These are phyloP conservation scores for Solanum hybrid DNA, from an alignment of 305 asterid genomes.

Conservation along the genomic window DNA sequence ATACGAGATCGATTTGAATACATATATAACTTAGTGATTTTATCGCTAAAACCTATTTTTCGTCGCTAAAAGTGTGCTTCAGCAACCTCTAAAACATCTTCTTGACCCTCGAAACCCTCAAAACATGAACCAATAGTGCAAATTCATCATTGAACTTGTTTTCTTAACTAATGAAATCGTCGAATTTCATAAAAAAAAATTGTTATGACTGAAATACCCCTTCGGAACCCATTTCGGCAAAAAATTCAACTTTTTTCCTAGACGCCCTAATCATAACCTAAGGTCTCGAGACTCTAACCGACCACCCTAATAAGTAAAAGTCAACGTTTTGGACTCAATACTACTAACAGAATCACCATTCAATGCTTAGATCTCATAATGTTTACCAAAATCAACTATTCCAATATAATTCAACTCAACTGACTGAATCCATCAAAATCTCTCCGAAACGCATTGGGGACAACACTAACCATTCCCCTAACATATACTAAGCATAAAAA, in stretches of 20 bases:
- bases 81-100: neutral
- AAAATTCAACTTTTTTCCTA: no score
- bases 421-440: neutral
- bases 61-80: neutral
- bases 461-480: neutral
- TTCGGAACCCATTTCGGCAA: neutral
- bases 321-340: no score
- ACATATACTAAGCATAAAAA: neutral
- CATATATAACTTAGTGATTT: neutral
- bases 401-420: neutral
- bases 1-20: no score
- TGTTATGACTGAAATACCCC: neutral
- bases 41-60: no score
- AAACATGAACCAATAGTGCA: neutral
- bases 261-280: neutral
- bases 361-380: neutral
- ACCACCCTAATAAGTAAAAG: neutral
- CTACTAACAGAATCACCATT: no score
- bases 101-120: neutral
- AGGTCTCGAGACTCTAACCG: neutral
- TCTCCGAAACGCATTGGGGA: neutral
- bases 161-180: no score
- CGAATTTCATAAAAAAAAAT: neutral
- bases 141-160: neutral
- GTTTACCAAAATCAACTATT: neutral